Base-by-base conservation (phyloP, 176 grass and related monocot genomes). In the Oryza punctata region DNA sequence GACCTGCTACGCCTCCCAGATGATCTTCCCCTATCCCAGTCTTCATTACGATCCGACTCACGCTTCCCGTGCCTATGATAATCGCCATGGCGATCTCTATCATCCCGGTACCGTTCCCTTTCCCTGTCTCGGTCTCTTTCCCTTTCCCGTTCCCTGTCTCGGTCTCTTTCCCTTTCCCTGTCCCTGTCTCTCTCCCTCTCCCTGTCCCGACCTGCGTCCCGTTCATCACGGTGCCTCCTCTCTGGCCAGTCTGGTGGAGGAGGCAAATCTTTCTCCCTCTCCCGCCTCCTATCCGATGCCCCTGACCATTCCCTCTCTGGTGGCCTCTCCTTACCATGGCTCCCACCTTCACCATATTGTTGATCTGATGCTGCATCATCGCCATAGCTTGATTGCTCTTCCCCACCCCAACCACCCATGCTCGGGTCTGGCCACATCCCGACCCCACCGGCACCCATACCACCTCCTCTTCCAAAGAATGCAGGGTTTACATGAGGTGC, bases 301-400 rank as follows among this genome's bases (percentile, higher is more conserved):
- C 88, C 88, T 29, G 91, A 92, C 83, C 91, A 87, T 52, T 96
- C 91, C 60, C 93, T 67, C 63, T 95, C 89, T 26, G 80, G 59
- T 21, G 87, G 82, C 73, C 90, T 94, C 46, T 95, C 90, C 77
- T 92, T 95, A 38, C 90, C 93, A 89, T 91, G 84, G 75, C 74
- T 94, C 13, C 72, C 92, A 59, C 87, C 92, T 81, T 91, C 92
- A 23, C 92, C 86, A 38, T 94, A 92, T 30, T 92, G 93, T 23
- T 95, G 93, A n/a, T 95, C 93, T 44, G 93, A 95, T 27, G 84
- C 93, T 11, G 90, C 93, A 92, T 95, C 93, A 86, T 95, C 93
- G 25, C 93, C 87, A 75, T 95, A 95, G 83, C 93, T 95, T 21
- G 87, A 88, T 72, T 95, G 93, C 29, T 94, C 87, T 84, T 91